phyloP scores from a whole-genome alignment of 352 stramenopile species.

The Pythium dissotocum region DNA sequence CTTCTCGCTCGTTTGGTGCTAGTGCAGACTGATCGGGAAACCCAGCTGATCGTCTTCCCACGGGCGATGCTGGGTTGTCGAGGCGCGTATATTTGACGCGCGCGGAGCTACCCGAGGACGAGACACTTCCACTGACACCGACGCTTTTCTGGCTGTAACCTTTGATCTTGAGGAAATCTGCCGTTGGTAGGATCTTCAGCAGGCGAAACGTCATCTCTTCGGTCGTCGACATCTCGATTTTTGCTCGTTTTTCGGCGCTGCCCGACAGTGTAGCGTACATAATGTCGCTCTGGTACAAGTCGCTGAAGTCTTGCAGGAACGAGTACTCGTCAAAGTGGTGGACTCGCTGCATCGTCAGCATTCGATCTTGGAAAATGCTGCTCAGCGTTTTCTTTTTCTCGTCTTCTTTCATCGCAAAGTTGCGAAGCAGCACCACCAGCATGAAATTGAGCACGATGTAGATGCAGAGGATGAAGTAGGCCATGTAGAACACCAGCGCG shows the following conservation, averaged over 20 bases:
- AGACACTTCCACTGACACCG: neutral
- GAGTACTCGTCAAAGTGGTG: conserved; percentile 78
- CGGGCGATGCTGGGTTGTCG: conserved; percentile 18
- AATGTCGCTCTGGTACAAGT: conserved; percentile 69
- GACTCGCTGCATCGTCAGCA: conserved; percentile 78
- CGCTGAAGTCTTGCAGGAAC: conserved; percentile 77
- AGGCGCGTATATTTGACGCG: conserved; percentile 29
- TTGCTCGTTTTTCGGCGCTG: conserved; percentile 54
- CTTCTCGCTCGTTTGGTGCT: neutral
- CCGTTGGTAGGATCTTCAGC: conserved; percentile 60
- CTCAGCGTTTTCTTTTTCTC: conserved; percentile 71
- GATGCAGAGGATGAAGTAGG: conserved; percentile 68
- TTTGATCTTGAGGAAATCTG: conserved; percentile 70
- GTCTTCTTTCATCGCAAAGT: conserved; percentile 87
- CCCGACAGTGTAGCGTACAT: conserved; percentile 78
- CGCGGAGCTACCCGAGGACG: conserved; percentile 20
- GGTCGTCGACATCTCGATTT: conserved; percentile 52
- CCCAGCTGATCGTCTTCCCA: conserved; percentile 3
- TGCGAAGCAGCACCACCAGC: conserved; percentile 78
- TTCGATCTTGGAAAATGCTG: conserved; percentile 73
- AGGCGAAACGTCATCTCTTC: conserved; percentile 65
- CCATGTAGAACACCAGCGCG: conserved; percentile 69
- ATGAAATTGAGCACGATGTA: conserved; percentile 85
- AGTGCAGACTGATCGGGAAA: neutral
- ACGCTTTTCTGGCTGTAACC: conserved; percentile 37